Base-by-base conservation (phyloP, 2,329 filamentous ascomycete genomes). In the Trichophaea hybrida region DNA sequence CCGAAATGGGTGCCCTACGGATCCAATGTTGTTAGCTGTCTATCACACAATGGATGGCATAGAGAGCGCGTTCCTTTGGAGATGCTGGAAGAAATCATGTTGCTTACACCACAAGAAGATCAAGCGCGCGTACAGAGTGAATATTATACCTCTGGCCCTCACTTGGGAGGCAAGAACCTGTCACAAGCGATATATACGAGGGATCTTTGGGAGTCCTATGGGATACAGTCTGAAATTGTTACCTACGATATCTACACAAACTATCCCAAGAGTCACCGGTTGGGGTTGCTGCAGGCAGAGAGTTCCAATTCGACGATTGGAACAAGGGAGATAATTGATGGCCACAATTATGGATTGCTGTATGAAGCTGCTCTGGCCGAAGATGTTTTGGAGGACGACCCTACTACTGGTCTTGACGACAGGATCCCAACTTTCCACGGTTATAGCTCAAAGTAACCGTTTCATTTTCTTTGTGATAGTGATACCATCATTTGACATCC, bases 381-480 rank as follows among this genome's bases (percentile, higher is more conserved):
- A 72, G 88, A 94, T 69, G 78, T 91, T 1, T 75, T 97, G 4
- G 78, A 88, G 0, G 84, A 94, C 56, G 93, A 98, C 70, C 79
- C 82, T 2, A 94, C 89, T 0, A 88, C 83, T 15, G 79, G 82
- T 24, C 75, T 88, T 50, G 73, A 79, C 7, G 79, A 89, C 68
- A 78, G 88, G 34, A 79, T 97, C 31, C 89, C 91, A 1, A 91
- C 85, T 0, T 97, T 97, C 75, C 91, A 97, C 70, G 93, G 91
- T 57, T 97, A 96, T 72, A 94, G 88, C 3, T 89, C 89, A 56
- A 59, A 31, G 56, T 58, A 58, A 34, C 13, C 40, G 8, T 35
- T 33, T 35, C 13, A 34, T 24, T 24, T 24, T 24, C 24, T 24
- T 24, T 24, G 24, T 24, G 24, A 24, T 24, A 24, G 24, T 3